Base-by-base conservation (phyloP, 2,329 filamentous ascomycete species). In the Setomelanomma holmii region DNA sequence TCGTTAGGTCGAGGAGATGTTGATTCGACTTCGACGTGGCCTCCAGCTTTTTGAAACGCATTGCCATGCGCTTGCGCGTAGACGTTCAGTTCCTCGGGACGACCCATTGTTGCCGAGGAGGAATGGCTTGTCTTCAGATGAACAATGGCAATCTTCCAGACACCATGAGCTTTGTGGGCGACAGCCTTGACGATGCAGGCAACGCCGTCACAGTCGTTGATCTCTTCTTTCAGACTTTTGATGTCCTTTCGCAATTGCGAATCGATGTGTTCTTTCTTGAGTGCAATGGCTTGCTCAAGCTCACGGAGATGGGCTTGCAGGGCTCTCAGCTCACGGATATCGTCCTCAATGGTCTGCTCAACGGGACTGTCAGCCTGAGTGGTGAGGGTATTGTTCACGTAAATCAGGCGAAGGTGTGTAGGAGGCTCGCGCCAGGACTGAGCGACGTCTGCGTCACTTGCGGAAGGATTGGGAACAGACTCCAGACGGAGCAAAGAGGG, bases 161-260 rank as follows among this genome's bases (percentile, higher is more conserved):
- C 70, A 42, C 69, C 66, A 50, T 74, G 67, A 17, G 72, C 73
- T 57, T 72, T 72, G 41, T 68, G 51, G n/a, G 64, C 64, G 38
- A 76, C 65, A 17, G 75, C 71, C 51, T 76, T 74, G 42, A 79
- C 55, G 40, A 78, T 68, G 55, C 78, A 80, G 17, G 71, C 61
- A 43, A 80, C 56, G 50, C 72, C 73, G 51, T 79, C 73, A 56
- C 79, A 81, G 40, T 77, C 63, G 49, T 71, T 61, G 11, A 80
- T 57, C 16, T 79, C 72, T 33, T 77, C 67, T 16, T 67, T 68
- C 10, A 79, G 64, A n/a, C 59, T 59, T 12, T 68, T 56, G 10
- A 60, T 58, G 36, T 74, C 63, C 27, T 73, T 51, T 33, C 64
- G 59, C 20, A 74, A 55, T 17, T 67, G 68, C 19, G 60, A 56